phyloP scores from a whole-genome alignment of 2,329 filamentous ascomycete species.

The Byssoonygena ceratinophila region DNA sequence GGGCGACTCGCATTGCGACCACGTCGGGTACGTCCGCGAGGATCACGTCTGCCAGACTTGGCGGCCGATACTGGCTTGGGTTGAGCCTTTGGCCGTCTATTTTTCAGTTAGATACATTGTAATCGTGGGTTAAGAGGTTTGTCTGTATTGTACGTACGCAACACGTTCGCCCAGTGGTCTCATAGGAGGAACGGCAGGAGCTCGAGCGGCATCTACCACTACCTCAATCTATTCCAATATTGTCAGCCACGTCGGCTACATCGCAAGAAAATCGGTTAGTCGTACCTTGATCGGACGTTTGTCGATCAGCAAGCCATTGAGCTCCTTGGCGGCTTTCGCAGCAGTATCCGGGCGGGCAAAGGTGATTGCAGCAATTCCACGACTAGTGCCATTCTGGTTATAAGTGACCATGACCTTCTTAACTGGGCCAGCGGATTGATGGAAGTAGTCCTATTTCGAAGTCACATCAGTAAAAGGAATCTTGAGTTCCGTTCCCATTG shows the following conservation, averaged over 20 bases:
- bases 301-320: constrained; percentile 87
- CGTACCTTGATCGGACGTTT: constrained; percentile 76
- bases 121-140: no score
- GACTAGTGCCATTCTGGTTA: constrained; percentile 81
- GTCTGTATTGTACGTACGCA: constrained; percentile 49
- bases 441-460: constrained; percentile 85
- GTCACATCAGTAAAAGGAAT: constrained; percentile 35
- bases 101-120: neutral
- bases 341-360: constrained; percentile 75
- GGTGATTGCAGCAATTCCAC: constrained; percentile 80
- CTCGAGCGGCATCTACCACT: constrained; percentile 65
- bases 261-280: constrained; percentile 17
- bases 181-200: constrained; percentile 56
- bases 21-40: constrained; percentile 43
- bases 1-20: constrained; percentile 53
- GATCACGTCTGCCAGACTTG: constrained; percentile 49
- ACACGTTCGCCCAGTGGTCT: constrained; percentile 76
- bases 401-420: constrained; percentile 88
- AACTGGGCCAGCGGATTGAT: constrained; percentile 74
- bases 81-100: constrained; percentile 55
- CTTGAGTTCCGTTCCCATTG: neutral
- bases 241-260: neutral
- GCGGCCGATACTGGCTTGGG: constrained; percentile 70
- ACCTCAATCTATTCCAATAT: constrained; percentile 64
- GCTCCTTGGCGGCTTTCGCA: constrained; percentile 66